Evolutionary conservation across 2,329 filamentous ascomycete species (phyloP).

Genomic region (Chrysosporium queenslandicum): DNA sequence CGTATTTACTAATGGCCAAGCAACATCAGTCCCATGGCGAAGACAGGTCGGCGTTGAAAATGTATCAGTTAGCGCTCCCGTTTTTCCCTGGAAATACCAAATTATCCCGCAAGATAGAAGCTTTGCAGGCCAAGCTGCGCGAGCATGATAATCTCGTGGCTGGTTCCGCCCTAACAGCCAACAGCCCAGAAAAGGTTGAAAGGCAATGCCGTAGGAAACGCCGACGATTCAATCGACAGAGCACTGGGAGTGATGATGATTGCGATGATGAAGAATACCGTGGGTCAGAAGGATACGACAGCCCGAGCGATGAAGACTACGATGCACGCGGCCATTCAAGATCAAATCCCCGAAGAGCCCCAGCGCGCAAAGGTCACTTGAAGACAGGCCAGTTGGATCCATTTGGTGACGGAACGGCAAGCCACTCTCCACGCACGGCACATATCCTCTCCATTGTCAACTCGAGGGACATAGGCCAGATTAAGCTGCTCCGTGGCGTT

Average conservation of each 20-base stretch:
- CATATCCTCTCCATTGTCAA: conserved; percentile 40
- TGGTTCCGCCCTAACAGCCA: neutral
- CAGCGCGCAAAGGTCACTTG: conserved; percentile 13
- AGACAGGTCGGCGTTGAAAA: conserved; percentile 63
- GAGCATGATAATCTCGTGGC: neutral
- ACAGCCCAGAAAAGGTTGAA: neutral
- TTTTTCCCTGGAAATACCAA: conserved; percentile 82
- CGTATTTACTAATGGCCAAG: conserved; percentile 79
- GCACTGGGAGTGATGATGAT: conserved; percentile 24
- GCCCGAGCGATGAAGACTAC: conserved; percentile 27
- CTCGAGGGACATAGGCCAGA: conserved; percentile 36
- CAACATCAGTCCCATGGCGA: conserved; percentile 81
- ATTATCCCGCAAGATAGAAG: conserved; percentile 48
- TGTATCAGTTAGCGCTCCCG: conserved; percentile 75
- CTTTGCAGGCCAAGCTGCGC: conserved; percentile 42
- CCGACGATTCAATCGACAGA: conserved; percentile 16
- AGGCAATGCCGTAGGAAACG: conserved; percentile 14
- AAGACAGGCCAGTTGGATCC: neutral
- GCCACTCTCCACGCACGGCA: conserved; percentile 34
- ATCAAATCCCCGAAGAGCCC: neutral
- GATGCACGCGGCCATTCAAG: neutral
- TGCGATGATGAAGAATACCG: conserved; percentile 28
- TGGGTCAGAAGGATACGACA: conserved; percentile 19
- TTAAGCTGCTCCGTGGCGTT: conserved; percentile 39
- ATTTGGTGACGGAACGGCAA: conserved; percentile 14